Base-by-base conservation (phyloP, 106 monocot species). In the Dendrobium catenatum region DNA sequence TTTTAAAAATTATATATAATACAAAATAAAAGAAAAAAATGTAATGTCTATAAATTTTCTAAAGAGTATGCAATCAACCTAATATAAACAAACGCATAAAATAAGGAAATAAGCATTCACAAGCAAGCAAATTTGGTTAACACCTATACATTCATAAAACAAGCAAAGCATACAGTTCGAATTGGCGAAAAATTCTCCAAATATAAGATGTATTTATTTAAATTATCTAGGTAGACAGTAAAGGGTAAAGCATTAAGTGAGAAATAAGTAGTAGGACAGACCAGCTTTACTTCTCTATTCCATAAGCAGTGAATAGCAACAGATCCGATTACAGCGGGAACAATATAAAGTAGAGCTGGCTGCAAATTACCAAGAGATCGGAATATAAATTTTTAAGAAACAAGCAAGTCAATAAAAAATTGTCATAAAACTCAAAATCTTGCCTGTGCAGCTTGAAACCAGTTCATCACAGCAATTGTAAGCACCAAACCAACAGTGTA, bases 361-460 rank as follows among this genome's bases (percentile, higher is more conserved):
- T 97, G 90, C 51, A 86, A 82, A 22, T 54, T 61, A 13, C 51
- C 51, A 51, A 3, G 51, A 51, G 51, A 51, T 13, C 1, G 51
- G 51, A 51, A 3, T 0, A 51, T 16, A 51, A 51, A 13, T 51
- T 51, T 16, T 51, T 51, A 51, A 51, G 51, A 51, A 51, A 51
- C 51, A 46, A 46, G 55, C 31, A 20, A 55, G 49, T 68, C 46
- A 40, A 49, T 22, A 15, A 51, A 2, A 51, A 2, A 51, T 1
- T 13, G 15, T 51, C 13, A 51, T 51, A 13, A 51, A 51, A 51
- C 51, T 51, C 51, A 10, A 51, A 51, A 76, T 75, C 33, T 86
- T 43, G 92, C 97, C 92, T 97, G 97, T 42, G 94, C 97, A 82
- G 97, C 97, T 90, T 97, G 94, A 85, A 97, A 97, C 97, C 97